phyloP scores from a whole-genome alignment of 345 rosid species.

The Melaleuca quinquenervia region DNA sequence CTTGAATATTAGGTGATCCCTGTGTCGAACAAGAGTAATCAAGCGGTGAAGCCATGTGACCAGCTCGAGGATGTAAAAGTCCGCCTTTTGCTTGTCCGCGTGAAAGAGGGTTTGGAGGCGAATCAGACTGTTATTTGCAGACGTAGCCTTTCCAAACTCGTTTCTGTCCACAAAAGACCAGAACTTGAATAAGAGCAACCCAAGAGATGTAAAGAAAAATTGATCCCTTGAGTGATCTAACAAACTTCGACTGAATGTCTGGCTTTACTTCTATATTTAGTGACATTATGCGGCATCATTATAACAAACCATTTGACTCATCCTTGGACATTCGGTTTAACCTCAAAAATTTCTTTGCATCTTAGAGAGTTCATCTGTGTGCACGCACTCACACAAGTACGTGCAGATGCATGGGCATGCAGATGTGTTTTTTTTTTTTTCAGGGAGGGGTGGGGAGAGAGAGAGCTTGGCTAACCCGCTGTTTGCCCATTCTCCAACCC shows the following conservation, averaged over 20 bases:
- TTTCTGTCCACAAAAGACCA: constrained; percentile 8
- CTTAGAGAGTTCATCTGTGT: background rate
- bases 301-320: background rate
- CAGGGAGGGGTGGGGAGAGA: background rate
- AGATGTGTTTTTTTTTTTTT: too few species aligned
- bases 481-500: constrained; percentile 99
- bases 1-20: constrained; percentile 24
- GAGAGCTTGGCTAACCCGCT: constrained; percentile 28
- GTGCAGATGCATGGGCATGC: background rate
- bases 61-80: constrained; percentile 55
- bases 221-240: background rate
- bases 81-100: constrained; percentile 59
- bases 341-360: background rate
- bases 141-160: constrained; percentile 12
- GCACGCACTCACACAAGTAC: background rate
- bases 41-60: constrained; percentile 72
- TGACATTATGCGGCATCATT: background rate
- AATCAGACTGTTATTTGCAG: constrained; percentile 24
- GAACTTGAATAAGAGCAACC: background rate
- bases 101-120: constrained; percentile 79
- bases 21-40: constrained; percentile 35
- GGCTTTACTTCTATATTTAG: background rate
- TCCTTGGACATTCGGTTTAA: background rate
- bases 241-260: background rate
- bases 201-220: background rate